These are phyloP conservation scores for Ceratobasidium sp. DNA, from an alignment of 1,284 basidiomycete species.

Conservation along the genomic window DNA sequence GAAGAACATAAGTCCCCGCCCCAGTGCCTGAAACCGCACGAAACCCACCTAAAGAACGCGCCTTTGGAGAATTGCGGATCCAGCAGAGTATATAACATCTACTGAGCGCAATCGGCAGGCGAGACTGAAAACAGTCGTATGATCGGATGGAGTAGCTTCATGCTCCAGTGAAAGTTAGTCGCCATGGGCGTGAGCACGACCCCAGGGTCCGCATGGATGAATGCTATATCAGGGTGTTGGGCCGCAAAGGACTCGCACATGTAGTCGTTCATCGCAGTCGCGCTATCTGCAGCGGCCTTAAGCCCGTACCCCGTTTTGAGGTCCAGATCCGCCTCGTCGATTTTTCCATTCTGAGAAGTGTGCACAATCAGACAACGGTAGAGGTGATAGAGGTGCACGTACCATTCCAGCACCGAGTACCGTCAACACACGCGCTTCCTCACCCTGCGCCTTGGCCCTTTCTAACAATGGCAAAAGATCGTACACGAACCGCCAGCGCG, in stretches of 20 bases:
- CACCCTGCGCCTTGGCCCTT: constrained; percentile 57
- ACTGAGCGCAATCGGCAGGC: constrained; percentile 47
- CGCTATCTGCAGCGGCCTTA: constrained; percentile 53
- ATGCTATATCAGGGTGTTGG: constrained; percentile 57
- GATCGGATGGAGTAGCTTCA: constrained; percentile 9
- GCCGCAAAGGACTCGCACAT: constrained; percentile 61
- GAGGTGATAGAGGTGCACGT: no score
- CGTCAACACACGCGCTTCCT: constrained; percentile 59
- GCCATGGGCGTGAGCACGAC: constrained; percentile 53
- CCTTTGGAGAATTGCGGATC: constrained; percentile 42
- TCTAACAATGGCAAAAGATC: constrained; percentile 58
- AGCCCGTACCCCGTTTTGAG: constrained; percentile 59
- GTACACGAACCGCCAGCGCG: no score
- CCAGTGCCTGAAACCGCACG: neutral
- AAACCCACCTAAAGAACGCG: constrained; percentile 42
- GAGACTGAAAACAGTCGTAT: constrained; percentile 6
- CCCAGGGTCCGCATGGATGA: constrained; percentile 56
- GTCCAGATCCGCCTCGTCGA: constrained; percentile 60
- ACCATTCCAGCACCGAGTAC: constrained; percentile 56
- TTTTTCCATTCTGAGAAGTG: constrained; percentile 52
- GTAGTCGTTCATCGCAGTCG: constrained; percentile 61
- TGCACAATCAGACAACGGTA: neutral
- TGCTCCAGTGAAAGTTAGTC: constrained; percentile 35
- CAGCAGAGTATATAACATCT: constrained; percentile 44
- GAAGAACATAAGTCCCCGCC: neutral